Base-by-base conservation (phyloP, 2,329 filamentous ascomycete genomes). In the Alternaria atra region DNA sequence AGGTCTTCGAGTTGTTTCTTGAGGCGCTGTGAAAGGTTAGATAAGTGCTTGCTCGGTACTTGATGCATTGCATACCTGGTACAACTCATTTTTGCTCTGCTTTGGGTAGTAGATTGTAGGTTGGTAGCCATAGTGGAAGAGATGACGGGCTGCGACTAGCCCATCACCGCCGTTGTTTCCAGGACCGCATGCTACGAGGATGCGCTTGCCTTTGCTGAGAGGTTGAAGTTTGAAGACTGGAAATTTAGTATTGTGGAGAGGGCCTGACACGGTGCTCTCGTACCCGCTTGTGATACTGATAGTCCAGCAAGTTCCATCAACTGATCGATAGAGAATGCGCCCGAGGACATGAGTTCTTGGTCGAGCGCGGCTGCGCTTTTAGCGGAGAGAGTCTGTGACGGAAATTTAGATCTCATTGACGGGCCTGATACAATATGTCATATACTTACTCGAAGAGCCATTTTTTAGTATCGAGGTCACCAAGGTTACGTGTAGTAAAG, bases 241-340 rank as follows among this genome's bases (percentile, higher is more conserved):
- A 9, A 29, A 2, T 12, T 63, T 29, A 61, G 27, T 23, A 7
- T 35, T 3, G 30, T 29, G 1, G 34, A 43, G 15, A 47, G 9
- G 3, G 4, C 15, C 4, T 2, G 0, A 15, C 12, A 4, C 1
- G 5, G 8, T 7, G 7, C 2, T 15, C 5, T 25, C 56, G 60
- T 29, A 94, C 93, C 89, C 52, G 91, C 93, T 84, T 98, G 93
- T 12, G 94, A 94, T 27, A 98, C 93, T 1, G 93, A 94, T 0
- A 99, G 85, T 0, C 95, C 95, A 43, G 95, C 95, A 7, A 99
- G 83, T 77, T 98, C 95, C 95, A 99, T 98, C 50, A 99, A 84
- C 80, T 99, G 95, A 76, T 98, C 95, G 56, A 99, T 87, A 10
- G 93, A 97, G 81, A 97, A 99, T 8, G 91, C 93, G 39, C 88